Evolutionary conservation across 805 yeast genomes (phyloP).

Genomic region (Maudiozyma barnettii): DNA sequence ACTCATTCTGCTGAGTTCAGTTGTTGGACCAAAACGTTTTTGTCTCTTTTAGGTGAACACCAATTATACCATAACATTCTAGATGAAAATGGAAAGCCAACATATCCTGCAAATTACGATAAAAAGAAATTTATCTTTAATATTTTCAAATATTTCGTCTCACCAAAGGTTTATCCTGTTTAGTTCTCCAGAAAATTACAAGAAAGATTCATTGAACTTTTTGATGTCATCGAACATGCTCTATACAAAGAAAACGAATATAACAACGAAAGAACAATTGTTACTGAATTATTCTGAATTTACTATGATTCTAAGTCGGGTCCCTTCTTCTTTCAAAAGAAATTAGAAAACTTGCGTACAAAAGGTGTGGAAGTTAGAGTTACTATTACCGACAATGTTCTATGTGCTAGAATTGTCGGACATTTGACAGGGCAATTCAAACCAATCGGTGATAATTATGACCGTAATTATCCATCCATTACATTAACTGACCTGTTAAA

Average conservation of each 20-base stretch:
- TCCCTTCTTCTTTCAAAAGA: not conserved
- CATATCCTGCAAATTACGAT: not conserved
- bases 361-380: not conserved
- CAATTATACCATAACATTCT: not conserved
- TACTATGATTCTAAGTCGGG: slow-evolving; percentile 2
- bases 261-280: not conserved
- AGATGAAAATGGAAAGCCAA: not conserved
- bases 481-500: not conserved
- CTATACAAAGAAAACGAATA: not conserved
- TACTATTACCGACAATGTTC: not conserved
- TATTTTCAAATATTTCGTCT: slow-evolving; percentile 1
- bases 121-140: not conserved
- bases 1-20: not conserved
- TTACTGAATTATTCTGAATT: not conserved
- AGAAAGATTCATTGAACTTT: not conserved
- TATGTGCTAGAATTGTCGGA: not conserved
- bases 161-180: not conserved
- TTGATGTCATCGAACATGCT: not conserved
- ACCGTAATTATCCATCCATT: not conserved
- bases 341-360: not conserved
- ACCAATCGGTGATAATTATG: not conserved
- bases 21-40: not conserved
- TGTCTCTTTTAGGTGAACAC: not conserved
- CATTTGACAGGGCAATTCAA: not conserved
- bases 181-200: not conserved